Evolutionary conservation across 257 asterid genomes (phyloP), one percentile per base, ranked within the genome.

Genomic region (Scutellaria galericulata): DNA sequence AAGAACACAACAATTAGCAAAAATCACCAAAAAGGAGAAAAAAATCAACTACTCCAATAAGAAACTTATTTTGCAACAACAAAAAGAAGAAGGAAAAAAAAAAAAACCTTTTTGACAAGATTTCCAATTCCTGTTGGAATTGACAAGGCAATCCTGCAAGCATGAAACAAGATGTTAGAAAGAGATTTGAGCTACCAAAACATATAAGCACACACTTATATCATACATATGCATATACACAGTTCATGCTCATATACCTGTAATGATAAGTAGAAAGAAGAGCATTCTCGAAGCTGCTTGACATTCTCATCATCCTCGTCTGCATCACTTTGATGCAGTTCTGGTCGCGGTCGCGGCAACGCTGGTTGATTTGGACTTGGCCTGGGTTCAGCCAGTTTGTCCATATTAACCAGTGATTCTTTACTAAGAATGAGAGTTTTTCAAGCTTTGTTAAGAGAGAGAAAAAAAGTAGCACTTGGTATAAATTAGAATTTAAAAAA

Each of bases 201-300:
- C 9, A 47, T 12, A 9, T 35, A 41, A 5, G n/a, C 35, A 12
- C 39, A 3, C 37, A 10, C 47, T 22, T 11, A 50, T 5, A 13
- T 4, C 14, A 11, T 31, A 42, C 22, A 18, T 20, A 65, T 10
- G 37, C n/a, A 13, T 42, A 44, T 9, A 41, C 7, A 50, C 24
- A 47, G 39, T 27, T 39, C 24, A 47, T 11, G 53, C 53, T 2
- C 65, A 46, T 31, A 24, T 48, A 90, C 97, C 88, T 89, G 97
- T 68, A 92, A 82, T 47, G 87, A 72, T 70, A 92, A 52, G 88
- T 92, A 87, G 77, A 82, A 10, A 56, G 91, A 80, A 64, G 95
- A 89, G 79, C 96, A 92, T 52, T 92, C 89, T 54, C 78, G 79
- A 50, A 92, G 93, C 88, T 88, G 96, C 84, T 92, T 89, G 39